Evolutionary conservation across 108 stramenopile genomes (phyloP), one percentile per base, ranked within the genome.

Genomic region (Cyclostephanos tholiformis): DNA sequence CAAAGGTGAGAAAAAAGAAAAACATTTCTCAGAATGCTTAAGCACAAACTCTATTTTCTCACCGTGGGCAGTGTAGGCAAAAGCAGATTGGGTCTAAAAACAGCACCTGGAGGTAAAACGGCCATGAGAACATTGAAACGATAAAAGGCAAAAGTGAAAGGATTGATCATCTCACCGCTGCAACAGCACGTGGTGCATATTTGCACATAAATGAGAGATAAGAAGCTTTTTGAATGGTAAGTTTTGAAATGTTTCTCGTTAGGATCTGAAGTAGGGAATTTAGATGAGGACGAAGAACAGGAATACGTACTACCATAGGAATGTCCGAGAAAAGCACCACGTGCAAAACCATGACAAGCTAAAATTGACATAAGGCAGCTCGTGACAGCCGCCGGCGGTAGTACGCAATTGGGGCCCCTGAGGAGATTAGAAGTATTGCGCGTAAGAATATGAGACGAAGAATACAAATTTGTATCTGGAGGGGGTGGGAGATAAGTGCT

Each of bases 71-170:
- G 64, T 95, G 88, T 22, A 95, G 70, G 56, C 91, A 93, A 74
- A 93, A 95, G 73, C 92, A 93, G 48, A 95, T 88, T 7, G 95
- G 95, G 69, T 95, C 95, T 29, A 93, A 65, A 72, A 93, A 95
- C 43, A 88, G 12, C 25, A 58, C 44, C 44, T 46, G 44, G 44
- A 17, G 44, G 0, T 3, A 14, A 14, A 46, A 46, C 44, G 12
- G 16, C 9, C 12, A 14, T 17, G 44, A 46, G 44, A 46, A 16
- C 16, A 16, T 32, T 46, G 44, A 46, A 16, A 46, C 16, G 14
- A 16, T 17, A 2, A 14, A 46, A 14, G 2, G 44, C 44, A 14
- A 46, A 17, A 14, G 16, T 46, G 44, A 46, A 46, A 14, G 16
- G 44, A 41, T 36, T n/a, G 44, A 32, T 41, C 41, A 41, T 0